Conservation (phyloP, 108 stramenopile species). For the Mayamaea pseudoterrestris region DNA sequence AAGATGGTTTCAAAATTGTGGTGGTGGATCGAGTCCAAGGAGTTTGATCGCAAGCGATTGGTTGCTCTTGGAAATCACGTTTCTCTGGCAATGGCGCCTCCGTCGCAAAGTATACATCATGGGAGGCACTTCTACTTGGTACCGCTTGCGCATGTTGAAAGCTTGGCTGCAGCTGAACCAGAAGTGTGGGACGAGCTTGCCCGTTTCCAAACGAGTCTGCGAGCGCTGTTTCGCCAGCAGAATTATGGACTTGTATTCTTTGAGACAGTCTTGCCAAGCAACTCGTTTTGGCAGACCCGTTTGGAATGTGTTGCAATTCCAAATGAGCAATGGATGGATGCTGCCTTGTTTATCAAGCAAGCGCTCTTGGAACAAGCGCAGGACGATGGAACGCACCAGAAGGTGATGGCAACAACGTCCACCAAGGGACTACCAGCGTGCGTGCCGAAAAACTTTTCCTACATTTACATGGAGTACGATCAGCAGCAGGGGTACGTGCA, state of each 20-base stretch:
- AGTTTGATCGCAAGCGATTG: conserved; percentile 46
- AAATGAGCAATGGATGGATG: conserved; percentile 32
- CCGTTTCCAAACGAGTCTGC: conserved; percentile 38
- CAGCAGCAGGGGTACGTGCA: conserved; percentile 38
- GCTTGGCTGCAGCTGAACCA: conserved; percentile 41
- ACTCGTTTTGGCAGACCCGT: conserved; percentile 46
- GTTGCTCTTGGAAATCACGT: conserved; percentile 56
- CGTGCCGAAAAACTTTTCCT: conserved; percentile 61
- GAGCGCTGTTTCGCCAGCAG: conserved; percentile 36
- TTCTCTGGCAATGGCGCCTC: conserved; percentile 50
- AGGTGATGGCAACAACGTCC: conserved; percentile 25
- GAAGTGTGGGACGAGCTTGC: conserved; percentile 59
- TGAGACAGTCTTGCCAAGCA: conserved; percentile 52
- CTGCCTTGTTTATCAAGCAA: conserved; percentile 53
- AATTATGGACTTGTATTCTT: conserved; percentile 36
- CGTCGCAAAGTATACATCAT: conserved; percentile 24
- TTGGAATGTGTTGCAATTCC: conserved; percentile 63
- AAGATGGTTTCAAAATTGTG: conserved; percentile 43
- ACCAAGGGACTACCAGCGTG: conserved; percentile 37
- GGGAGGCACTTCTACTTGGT: conserved; percentile 43
- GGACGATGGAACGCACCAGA: conserved; percentile 65
- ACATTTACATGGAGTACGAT: conserved; percentile 66
- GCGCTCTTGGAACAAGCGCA: conserved; percentile 56
- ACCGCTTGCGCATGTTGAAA: conserved; percentile 41
- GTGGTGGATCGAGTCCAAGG: conserved; percentile 68